Evolutionary conservation across 768 basidiomycete species (phyloP).

Genomic region (Rhizopogon salebrosus): DNA sequence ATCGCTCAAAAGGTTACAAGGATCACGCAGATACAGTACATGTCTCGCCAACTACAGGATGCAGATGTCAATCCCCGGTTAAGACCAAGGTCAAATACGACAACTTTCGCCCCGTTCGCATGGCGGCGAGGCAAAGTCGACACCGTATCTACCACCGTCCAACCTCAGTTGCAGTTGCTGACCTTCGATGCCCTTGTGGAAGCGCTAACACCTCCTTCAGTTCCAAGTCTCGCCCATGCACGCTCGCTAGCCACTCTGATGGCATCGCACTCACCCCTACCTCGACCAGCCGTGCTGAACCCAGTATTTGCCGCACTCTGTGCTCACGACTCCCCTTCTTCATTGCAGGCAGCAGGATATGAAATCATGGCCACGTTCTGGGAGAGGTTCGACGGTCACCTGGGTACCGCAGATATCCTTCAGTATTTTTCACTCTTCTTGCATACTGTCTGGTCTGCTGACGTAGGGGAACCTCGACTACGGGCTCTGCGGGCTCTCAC

Average conservation of each 20-base stretch:
- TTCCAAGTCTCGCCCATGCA: slow-evolving; percentile 64
- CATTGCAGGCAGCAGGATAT: slow-evolving; percentile 63
- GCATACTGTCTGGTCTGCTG: slow-evolving; percentile 49
- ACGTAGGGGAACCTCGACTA: slow-evolving; percentile 67
- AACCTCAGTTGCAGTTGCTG: slow-evolving; percentile 20
- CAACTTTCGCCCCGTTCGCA: slow-evolving; percentile 33
- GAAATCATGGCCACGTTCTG: slow-evolving; percentile 70
- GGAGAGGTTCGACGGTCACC: slow-evolving; percentile 47
- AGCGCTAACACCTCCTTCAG: slow-evolving; percentile 43
- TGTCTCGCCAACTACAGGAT: slow-evolving; percentile 29
- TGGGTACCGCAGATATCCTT: slow-evolving; percentile 54
- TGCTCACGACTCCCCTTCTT: slow-evolving; percentile 41
- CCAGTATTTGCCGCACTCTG: slow-evolving; percentile 63
- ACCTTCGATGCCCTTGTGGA: slow-evolving; percentile 44
- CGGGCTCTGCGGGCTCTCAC: slow-evolving; percentile 65
- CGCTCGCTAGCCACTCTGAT: slow-evolving; percentile 52
- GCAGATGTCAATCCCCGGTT: slow-evolving; percentile 23
- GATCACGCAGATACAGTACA: slow-evolving; percentile 6
- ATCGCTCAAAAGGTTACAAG: background rate
- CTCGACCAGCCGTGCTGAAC: slow-evolving; percentile 45
- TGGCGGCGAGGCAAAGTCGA: slow-evolving; percentile 36
- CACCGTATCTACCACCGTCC: slow-evolving; percentile 23
- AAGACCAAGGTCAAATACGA: slow-evolving; percentile 40
- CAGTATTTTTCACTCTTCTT: slow-evolving; percentile 63
- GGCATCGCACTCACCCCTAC: slow-evolving; percentile 48